Evolutionary conservation across 2,329 filamentous ascomycete genomes (phyloP).

Genomic region (Fusarium illudens): DNA sequence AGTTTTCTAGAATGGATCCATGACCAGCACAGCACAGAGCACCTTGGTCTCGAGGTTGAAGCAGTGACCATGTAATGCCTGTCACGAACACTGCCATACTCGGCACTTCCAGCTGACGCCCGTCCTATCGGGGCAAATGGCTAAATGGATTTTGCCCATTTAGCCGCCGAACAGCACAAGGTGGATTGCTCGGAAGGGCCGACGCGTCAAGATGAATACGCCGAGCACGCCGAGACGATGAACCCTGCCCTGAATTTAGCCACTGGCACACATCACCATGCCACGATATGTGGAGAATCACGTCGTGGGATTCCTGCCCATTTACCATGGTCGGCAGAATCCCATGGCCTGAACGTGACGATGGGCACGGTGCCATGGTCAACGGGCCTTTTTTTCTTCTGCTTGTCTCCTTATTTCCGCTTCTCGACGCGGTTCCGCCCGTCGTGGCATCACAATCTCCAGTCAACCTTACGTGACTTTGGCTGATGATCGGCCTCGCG

Average conservation of each 20-base stretch:
- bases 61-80: background rate
- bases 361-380: background rate
- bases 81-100: background rate
- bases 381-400: background rate
- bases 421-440: background rate
- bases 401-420: background rate
- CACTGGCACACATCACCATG: background rate
- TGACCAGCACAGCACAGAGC: background rate
- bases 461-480: background rate
- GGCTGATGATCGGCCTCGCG: background rate
- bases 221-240: constrained; percentile 18
- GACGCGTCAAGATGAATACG: background rate
- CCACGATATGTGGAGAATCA: constrained; percentile 12
- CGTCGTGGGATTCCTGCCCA: constrained; percentile 5
- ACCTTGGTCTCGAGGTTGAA: background rate
- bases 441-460: background rate
- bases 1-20: constrained; percentile 1
- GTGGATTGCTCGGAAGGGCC: background rate
- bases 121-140: constrained; percentile 21
- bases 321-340: background rate
- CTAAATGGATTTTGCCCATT: constrained; percentile 15
- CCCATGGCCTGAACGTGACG: background rate
- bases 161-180: constrained; percentile 11
- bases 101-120: background rate
- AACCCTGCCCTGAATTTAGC: background rate